Evolutionary conservation across 768 basidiomycete species (phyloP), one percentile per base, ranked within the genome.

Genomic region (Cubamyces lactineus): DNA sequence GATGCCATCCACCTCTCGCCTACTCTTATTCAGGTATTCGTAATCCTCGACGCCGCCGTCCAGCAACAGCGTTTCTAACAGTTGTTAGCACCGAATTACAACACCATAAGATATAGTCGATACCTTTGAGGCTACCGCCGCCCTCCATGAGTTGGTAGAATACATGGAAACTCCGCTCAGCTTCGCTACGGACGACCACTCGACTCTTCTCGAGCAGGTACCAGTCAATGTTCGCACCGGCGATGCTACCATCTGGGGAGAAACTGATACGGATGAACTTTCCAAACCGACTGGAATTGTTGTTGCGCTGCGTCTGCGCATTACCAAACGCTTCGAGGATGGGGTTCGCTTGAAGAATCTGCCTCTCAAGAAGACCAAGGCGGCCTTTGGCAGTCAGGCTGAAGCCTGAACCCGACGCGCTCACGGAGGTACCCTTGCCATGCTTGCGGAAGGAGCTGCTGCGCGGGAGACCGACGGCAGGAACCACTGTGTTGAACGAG

Each of bases 171-270:
- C 86, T 91, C 38, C 97, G 82, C 76, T 99, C 97, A 0, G 91
- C 92, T 61, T 89, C 87, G 64, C 86, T 92, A 55, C 97, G 80
- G 42, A 86, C 86, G 8, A 96, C 93, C 2, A 99, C 96, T 65
- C 97, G 79, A 70, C 94, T 96, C 81, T 99, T 99, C 80, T 99
- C 97, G 59, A 99, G 78, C 30, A 99, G 80, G 73, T 99, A 99
- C 97, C 97, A 98, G 73, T 99, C 96, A 62, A 98, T 94, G 71
- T 95, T 98, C 24, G 97, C 97, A 0, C 97, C 97, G 0, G 95
- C 91, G 59, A 99, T 99, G 66, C 93, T 94, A 2, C 96, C 96
- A 66, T 92, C 87, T 0, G 91, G 88, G 1, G 92, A 86, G 75
- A 99, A 99, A 71, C 89, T 91, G 63, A 99, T 98, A 47, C 94